Conservation (phyloP, 257 asterid genomes). For the Plectranthus barbatus region DNA sequence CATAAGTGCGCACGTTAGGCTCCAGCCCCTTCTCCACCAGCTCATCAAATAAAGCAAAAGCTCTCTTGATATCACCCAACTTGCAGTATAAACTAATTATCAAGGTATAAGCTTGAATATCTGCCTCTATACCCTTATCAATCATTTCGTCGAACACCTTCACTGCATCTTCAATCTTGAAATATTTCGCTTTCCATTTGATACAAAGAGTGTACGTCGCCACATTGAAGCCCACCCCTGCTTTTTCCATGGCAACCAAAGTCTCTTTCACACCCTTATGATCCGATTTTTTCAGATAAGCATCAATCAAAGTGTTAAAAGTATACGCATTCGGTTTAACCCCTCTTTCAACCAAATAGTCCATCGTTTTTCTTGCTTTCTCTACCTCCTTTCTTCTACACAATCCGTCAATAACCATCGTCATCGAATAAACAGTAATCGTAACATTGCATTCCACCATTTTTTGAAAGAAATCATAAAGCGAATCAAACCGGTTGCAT, state of each 20-base stretch:
- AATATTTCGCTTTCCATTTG: constrained; percentile 25
- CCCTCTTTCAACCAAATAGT: constrained; percentile 45
- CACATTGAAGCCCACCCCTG: constrained; percentile 48
- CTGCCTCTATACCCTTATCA: constrained; percentile 40
- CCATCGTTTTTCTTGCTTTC: constrained; percentile 50
- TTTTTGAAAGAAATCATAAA: constrained; percentile 42
- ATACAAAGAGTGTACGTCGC: constrained; percentile 63
- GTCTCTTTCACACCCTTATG: constrained; percentile 32
- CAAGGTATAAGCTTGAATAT: constrained; percentile 45
- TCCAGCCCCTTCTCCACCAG: constrained; percentile 52
- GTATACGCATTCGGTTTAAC: constrained; percentile 57
- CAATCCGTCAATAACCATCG: constrained; percentile 49
- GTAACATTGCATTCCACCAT: constrained; percentile 70
- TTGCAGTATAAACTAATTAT: constrained; percentile 53
- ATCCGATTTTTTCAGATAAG: constrained; percentile 46
- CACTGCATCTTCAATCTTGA: constrained; percentile 43
- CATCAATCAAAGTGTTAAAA: constrained; percentile 62
- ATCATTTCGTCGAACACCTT: constrained; percentile 59
- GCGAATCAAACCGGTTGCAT: constrained; percentile 29
- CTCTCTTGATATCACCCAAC: constrained; percentile 40
- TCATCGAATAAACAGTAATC: constrained; percentile 66
- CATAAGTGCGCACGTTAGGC: constrained; percentile 66
- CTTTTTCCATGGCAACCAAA: constrained; percentile 46
- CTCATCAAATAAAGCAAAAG: constrained; percentile 65
- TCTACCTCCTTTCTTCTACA: constrained; percentile 49